Evolutionary conservation across 2,329 filamentous ascomycete species (phyloP), one percentile per base, ranked within the genome.

Genomic region (Coleophoma eucalyptorum): DNA sequence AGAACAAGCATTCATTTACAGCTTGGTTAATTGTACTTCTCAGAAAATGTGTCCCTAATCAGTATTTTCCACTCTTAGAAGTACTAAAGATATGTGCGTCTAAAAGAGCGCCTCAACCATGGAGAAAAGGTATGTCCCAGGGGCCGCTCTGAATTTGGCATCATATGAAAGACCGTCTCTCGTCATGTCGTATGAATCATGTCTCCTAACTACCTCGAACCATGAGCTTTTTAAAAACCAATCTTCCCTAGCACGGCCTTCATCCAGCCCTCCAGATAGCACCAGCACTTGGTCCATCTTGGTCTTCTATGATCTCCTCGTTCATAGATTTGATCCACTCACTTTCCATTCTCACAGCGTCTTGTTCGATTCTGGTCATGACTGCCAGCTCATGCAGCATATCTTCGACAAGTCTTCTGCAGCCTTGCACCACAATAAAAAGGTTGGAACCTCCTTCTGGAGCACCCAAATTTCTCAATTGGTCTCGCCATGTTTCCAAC

Each of bases 361-460:
- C 80, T 43, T 68, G 69, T 67, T 86, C 81, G 50, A 88, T 78
- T 59, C 76, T 73, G 50, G 74, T 74, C 84, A 88, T 87, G 52
- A 77, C 53, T n/a, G 66, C 65, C 55, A 88, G 67, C 69, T 87
- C 84, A n/a, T 69, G 71, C 42, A 84, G 65, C 83, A 87, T 87
- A 34, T 76, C 79, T 44, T 69, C 62, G 12, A 86, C 73, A 42
- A 87, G 65, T 15, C 59, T 61, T 19, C 71, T 65, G 50, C 75
- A 80, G 2, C 71, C 74, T 6, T 64, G 65, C 37, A 86, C 62
- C 56, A 83, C 73, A 26, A 69, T 65, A 19, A 61, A 68, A 49
- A 86, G 60, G 52, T 73, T 79, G 31, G 68, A 65, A 46, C 67
- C 53, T 6, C 33, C 53, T 49, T 52, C 58, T 47, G 47, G 46